Evolutionary conservation across 305 asterid genomes (phyloP).

Genomic region (Plantago coronopus): DNA sequence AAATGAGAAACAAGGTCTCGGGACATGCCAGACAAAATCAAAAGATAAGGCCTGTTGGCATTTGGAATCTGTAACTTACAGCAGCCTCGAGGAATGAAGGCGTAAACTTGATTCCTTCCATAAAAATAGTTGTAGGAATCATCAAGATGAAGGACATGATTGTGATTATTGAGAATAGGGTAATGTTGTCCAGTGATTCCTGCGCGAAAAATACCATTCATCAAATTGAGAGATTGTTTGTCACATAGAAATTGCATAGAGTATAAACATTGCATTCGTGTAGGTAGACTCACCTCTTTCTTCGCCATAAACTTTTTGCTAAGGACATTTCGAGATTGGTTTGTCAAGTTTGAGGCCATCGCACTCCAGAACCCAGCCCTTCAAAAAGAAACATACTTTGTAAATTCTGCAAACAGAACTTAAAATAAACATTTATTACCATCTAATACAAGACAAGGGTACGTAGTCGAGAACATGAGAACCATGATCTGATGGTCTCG

Average conservation of each 20-base stretch:
- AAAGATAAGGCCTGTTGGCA: conserved; percentile 9
- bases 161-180: conserved; percentile 87
- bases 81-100: conserved; percentile 73
- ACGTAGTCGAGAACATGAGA: too few species aligned
- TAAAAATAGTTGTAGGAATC: conserved; percentile 71
- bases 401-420: conserved; percentile 2
- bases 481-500: conserved; percentile 16
- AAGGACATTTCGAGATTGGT: conserved; percentile 89
- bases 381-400: conserved; percentile 13
- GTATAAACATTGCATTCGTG: neutral
- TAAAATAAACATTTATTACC: neutral
- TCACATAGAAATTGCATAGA: too few species aligned
- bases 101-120: conserved; percentile 89
- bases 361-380: conserved; percentile 99
- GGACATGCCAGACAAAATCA: conserved; percentile 7
- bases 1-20: conserved; percentile 8
- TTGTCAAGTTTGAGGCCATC: conserved; percentile 95
- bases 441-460: too few species aligned
- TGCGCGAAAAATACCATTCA: conserved; percentile 23
- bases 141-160: conserved; percentile 86
- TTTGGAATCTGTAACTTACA: conserved; percentile 48
- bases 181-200: conserved; percentile 91
- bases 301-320: conserved; percentile 96
- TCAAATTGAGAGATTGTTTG: too few species aligned
- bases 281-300: conserved; percentile 64